Percentiles rank a stretch among this genome's conserved stretches.
Evolutionary conservation across 148 eudicot genomes (phyloP).

Genomic region (Dianthus caryophyllus): DNA sequence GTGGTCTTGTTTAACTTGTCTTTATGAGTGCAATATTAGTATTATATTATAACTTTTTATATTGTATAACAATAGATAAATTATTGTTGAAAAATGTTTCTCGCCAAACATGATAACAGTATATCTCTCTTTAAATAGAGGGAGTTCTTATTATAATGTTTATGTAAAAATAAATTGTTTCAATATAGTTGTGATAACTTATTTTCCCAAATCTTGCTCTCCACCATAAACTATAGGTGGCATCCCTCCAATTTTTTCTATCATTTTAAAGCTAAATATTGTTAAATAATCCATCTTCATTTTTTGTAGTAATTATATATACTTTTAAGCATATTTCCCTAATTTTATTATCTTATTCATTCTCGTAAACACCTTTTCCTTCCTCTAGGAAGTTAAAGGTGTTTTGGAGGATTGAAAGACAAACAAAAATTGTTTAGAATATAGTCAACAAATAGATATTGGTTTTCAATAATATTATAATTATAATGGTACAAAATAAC

Average conservation of each 20-base stretch:
- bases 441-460: background rate
- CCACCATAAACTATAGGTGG: slow-evolving; percentile 13
- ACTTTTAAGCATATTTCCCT: background rate
- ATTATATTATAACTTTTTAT: too few relatives aligned
- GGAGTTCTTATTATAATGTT: too few relatives aligned
- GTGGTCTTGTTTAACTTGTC: too few relatives aligned
- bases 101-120: too few relatives aligned
- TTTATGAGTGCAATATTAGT: too few relatives aligned
- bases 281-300: background rate
- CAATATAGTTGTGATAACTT: too few relatives aligned
- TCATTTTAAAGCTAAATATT: too few relatives aligned
- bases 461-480: background rate
- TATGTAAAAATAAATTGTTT: too few relatives aligned
- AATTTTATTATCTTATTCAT: background rate
- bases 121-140: too few relatives aligned
- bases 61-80: too few relatives aligned
- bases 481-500: slow-evolving; percentile 1
- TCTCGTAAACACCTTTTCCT: slow-evolving; percentile 19
- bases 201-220: slow-evolving; percentile 4
- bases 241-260: background rate
- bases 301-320: too few relatives aligned
- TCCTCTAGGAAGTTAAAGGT: slow-evolving; percentile 13
- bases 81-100: too few relatives aligned
- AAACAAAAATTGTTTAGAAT: background rate
- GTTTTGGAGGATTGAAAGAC: slow-evolving; percentile 6